Evolutionary conservation across 148 eudicot species (phyloP), one percentile per base, ranked within the genome.

Genomic region (Rhododendron kiyosumense): DNA sequence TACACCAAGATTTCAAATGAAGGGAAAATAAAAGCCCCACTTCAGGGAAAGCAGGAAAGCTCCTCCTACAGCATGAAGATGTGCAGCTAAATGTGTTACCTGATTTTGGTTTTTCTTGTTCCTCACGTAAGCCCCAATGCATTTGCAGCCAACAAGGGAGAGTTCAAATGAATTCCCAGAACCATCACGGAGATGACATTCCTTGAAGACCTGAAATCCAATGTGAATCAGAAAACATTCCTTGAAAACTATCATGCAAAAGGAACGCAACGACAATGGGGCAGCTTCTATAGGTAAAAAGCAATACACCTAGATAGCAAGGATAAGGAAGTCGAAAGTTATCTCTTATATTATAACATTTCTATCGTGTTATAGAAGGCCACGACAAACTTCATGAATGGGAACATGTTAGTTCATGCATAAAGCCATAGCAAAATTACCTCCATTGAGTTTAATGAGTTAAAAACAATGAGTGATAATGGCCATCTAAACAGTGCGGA

Each of bases 91-190:
- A 80, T 78, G 22, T 3, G 43, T 46, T 30, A 95, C 99, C 98
- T 97, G 99, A 88, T 97, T 97, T 86, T 97, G 99, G 84, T 97
- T 95, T 92, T 95, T 97, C 88, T 97, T 97, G 93, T 91, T 97
- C 86, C 87, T 95, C 18, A 95, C 98, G 87, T 97, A 97, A 87
- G 99, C 99, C 88, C 99, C 98, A 87, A 97, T 94, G 87, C 99
- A 97, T 89, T 97, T 97, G 92, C 94, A 95, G 82, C 98, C 92
- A 85, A 92, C 89, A 80, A 97, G 93, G 85, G 93, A 89, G 71
- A 97, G 98, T 89, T 97, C 99, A 88, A 84, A 97, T 67, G 94
- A 89, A 48, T 94, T 91, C 26, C 98, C 99, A 84, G 92, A 89
- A 76, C 45, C 91, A 90, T 94, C 93, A 83, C 84, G 81, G 82